Evolutionary conservation across 2,329 filamentous ascomycete species (phyloP), one percentile per base, ranked within the genome.

Genomic region (Karstenula rhodostoma): DNA sequence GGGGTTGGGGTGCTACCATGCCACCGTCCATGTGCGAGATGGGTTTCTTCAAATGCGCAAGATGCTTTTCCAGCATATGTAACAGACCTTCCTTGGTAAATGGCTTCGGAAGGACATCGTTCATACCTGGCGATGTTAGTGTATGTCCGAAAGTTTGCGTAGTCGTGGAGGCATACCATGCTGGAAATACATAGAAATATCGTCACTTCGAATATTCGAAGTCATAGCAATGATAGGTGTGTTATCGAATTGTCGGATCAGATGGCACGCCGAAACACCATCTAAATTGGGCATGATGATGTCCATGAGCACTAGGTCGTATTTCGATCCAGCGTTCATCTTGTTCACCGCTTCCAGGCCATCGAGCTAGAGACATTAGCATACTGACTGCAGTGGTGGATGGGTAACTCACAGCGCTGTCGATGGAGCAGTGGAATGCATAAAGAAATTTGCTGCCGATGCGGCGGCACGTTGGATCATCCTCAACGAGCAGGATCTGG

Each of bases 151-250:
- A 43, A 23, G 7, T 33, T 25, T 3, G n/a, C 10, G 23, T 27
- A 10, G 8, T 22, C 10, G 42, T 27, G 22, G n/a, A 23, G 7
- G 72, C 90, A 83, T 85, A 95, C 94, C 95, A 80, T 96, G 94
- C 71, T 94, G 90, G 81, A 97, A 98, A 76, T 99, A 99, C 81
- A 96, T 94, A 56, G 94, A 92, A 63, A 98, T 96, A 75, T 99
- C 95, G 72, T 97, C 94, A 62, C 93, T 94, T 66, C 95, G 88
- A 66, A 99, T 98, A 74, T 98, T 99, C 3, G 94, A 97, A 3
- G 95, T 99, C 95, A 99, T 98, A 49, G 95, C 95, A 60, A 99
- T 92, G 70, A 99, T 96, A 0, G 95, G 95, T 22, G 91, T 89
- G 6, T 89, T 87, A 40, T 93, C 89, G 63, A 94, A 92, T 73